A percentile compares a stretch with the other conserved stretches of the same genome.
These are phyloP conservation scores for Suhomyces guaymorum DNA, from an alignment of 1,139 yeast species.

Conservation along the genomic window DNA sequence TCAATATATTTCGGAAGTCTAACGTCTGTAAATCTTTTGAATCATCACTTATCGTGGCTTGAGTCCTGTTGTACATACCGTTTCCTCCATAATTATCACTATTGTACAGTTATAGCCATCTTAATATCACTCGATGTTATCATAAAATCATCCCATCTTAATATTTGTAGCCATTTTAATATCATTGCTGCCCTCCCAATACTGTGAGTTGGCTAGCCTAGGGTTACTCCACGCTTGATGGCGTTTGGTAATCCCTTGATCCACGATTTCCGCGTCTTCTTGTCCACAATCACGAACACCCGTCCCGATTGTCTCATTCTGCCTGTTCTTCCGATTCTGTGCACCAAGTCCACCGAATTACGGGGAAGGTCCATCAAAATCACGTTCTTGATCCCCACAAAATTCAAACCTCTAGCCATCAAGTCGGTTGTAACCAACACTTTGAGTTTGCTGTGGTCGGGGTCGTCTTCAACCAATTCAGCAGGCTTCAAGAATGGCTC, in stretches of 20 bases:
- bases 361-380: constrained; percentile 83
- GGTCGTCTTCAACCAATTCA: constrained; percentile 33
- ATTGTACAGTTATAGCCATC: constrained; percentile 6
- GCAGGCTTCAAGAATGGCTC: constrained; percentile 65
- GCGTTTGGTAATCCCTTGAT: constrained; percentile 80
- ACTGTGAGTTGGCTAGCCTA: constrained; percentile 27
- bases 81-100: constrained; percentile 9
- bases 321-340: constrained; percentile 93
- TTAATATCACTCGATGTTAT: constrained; percentile 1
- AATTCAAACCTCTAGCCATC: constrained; percentile 86
- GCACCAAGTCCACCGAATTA: constrained; percentile 82
- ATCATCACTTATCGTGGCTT: constrained; percentile 27
- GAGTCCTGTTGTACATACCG: constrained; percentile 16
- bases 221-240: constrained; percentile 52
- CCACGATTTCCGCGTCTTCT: constrained; percentile 71
- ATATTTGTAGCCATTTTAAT: constrained; percentile 8
- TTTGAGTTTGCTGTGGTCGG: constrained; percentile 39
- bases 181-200: background rate
- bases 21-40: constrained; percentile 30
- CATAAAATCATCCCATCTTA: too few species aligned
- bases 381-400: constrained; percentile 78
- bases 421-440: constrained; percentile 89
- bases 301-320: constrained; percentile 88
- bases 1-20: constrained; percentile 33
- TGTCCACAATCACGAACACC: constrained; percentile 72